Evolutionary conservation across 768 basidiomycete species (phyloP), one percentile per base, ranked within the genome.

Genomic region (Auriscalpium orientale): DNA sequence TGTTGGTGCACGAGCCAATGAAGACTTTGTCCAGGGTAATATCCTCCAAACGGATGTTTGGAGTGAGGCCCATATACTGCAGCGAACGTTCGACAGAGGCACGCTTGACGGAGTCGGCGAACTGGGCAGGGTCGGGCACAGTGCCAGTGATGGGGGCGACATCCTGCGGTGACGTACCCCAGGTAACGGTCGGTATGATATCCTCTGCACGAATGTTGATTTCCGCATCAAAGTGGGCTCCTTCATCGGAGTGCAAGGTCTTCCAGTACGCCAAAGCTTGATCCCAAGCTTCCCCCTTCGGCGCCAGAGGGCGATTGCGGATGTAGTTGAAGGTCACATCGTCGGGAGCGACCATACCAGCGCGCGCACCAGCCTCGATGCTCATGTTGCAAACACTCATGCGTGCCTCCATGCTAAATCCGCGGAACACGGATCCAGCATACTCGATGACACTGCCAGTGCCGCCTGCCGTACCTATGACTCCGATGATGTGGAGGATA

Each of bases 1-100:
- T 76, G 72, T 84, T 85, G 61, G 83, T 85, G 72, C 83, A 85
- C 3, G 82, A 84, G 16, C 83, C 83, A 56, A 85, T 76, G 75
- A 85, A 85, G 49, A 82, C 79, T 68, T 84, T 85, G 74, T 83
- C 81, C 57, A 85, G 70, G 64, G 72, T 72, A 66, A 85, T 74
- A 56, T 81, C 73, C 65, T 81, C 74, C 72, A 85, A 81, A 13
- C 70, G 76, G 22, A 74, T 79, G 62, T 77, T 77, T 10, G 83
- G 69, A 21, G 67, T 69, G 50, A 85, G 76, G 53, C 80, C 82
- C 83, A 84, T 84, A 72, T 85, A 84, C 58, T 77, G 69, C 53
- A 85, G 73, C 38, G 81, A 74, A 38, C 81, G 74, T 61, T 76
- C 72, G 55, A 79, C 76, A 53, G 76, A 76, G 12, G 69, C 67